These are phyloP conservation scores for Lecanicillium sp. DNA, from an alignment of 2,329 filamentous ascomycete species.

Conservation along the genomic window DNA sequence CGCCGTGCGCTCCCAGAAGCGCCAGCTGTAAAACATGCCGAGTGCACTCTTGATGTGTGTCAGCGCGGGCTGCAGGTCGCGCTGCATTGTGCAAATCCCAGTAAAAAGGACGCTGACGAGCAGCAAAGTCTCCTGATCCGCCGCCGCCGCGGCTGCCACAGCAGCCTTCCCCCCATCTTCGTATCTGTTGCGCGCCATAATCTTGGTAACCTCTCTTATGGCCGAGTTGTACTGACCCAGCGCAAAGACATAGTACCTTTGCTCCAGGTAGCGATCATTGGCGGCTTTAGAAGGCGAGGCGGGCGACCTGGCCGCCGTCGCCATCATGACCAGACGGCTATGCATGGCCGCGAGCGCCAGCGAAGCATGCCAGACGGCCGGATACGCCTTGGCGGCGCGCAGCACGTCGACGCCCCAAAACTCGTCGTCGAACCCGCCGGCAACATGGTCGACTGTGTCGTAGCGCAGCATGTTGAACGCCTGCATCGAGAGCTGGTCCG, in stretches of 20 bases:
- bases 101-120: slow-evolving; percentile 6
- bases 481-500: too few species aligned
- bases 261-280: too few species aligned
- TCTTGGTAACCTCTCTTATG: slow-evolving; percentile 3
- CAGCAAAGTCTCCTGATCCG: slow-evolving; percentile 6
- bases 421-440: slow-evolving; percentile 4
- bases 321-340: too few species aligned
- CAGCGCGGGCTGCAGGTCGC: slow-evolving; percentile 1
- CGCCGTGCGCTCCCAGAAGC: slow-evolving; percentile 5
- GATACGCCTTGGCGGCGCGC: slow-evolving; percentile 1
- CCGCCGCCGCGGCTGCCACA: background rate
- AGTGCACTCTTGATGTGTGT: slow-evolving; percentile 1
- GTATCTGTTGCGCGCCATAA: too few species aligned
- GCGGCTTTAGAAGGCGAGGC: too few species aligned
- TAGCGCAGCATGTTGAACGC: too few species aligned
- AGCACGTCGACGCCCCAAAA: slow-evolving; percentile 5
- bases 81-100: slow-evolving; percentile 2
- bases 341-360: slow-evolving; percentile 5
- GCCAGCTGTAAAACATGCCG: slow-evolving; percentile 4
- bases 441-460: slow-evolving; percentile 4
- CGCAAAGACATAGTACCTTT: slow-evolving; percentile 5
- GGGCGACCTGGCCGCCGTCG: too few species aligned
- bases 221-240: slow-evolving; percentile 4
- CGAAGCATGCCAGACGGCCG: slow-evolving; percentile 5
- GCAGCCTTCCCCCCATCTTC: too few species aligned